Conservation (phyloP, 208 protist genomes). For the Trichomonas tenax region DNA sequence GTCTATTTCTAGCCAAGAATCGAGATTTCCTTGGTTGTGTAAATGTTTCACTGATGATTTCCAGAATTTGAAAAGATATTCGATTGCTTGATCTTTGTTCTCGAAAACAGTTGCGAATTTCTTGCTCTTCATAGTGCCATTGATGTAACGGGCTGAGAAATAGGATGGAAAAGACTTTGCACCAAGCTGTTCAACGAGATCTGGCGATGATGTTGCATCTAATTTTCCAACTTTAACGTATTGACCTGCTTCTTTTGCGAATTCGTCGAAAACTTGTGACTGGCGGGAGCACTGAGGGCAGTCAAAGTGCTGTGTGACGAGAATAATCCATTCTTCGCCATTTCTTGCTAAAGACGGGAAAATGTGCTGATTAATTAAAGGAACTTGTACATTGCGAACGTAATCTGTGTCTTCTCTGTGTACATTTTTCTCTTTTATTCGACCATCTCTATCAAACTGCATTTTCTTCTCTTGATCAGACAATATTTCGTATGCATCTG, state of each 20-base stretch:
- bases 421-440: neutral
- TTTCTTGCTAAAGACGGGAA: neutral
- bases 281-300: neutral
- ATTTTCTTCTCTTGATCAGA: neutral
- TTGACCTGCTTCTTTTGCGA: neutral
- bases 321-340: neutral
- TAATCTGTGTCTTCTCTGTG: neutral
- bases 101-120: neutral
- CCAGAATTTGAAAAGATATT: neutral
- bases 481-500: neutral
- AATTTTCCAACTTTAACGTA: neutral
- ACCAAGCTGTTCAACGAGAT: neutral
- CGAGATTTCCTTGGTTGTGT: neutral
- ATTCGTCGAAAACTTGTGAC: neutral
- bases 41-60: neutral
- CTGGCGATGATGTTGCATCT: neutral
- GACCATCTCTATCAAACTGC: neutral
- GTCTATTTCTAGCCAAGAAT: neutral
- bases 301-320: neutral
- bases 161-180: neutral
- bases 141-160: neutral
- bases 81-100: neutral
- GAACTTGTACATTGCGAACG: neutral
- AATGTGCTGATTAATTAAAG: neutral
- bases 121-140: neutral